Conservation (phyloP, 495 filamentous ascomycete species). For the Xylaria curta region DNA sequence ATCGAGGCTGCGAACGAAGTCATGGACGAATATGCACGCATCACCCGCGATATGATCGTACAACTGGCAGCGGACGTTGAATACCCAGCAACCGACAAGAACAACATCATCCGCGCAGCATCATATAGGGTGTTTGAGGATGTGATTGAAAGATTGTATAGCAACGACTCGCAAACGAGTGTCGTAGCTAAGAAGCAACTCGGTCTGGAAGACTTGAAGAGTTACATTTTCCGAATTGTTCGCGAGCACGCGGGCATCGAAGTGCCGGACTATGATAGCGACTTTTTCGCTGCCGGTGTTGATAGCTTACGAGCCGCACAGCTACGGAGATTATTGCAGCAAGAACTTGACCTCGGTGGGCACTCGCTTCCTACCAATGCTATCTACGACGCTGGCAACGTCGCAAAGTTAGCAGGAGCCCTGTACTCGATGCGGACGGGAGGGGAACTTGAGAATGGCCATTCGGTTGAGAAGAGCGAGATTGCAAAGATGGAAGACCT, state of each 20-base stretch:
- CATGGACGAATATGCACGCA: constrained; percentile 60
- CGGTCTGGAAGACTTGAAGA: constrained; percentile 46
- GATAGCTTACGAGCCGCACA: constrained; percentile 68
- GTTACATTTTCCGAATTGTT: constrained; percentile 51
- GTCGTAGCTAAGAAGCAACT: constrained; percentile 43
- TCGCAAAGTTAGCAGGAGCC: constrained; percentile 51
- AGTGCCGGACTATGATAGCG: constrained; percentile 46
- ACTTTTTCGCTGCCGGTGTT: constrained; percentile 64
- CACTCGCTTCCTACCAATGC: constrained; percentile 50
- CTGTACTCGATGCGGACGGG: constrained; percentile 51
- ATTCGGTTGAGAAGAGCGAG: constrained; percentile 36
- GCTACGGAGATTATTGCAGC: constrained; percentile 57
- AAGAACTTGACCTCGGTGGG: constrained; percentile 49
- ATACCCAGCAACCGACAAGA: constrained; percentile 62
- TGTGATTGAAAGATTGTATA: constrained; percentile 58
- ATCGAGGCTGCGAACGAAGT: constrained; percentile 56
- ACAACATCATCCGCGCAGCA: constrained; percentile 61
- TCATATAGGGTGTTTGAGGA: constrained; percentile 56
- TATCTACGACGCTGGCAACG: constrained; percentile 59
- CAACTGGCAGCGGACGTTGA: constrained; percentile 48
- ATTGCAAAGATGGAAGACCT: constrained; percentile 49
- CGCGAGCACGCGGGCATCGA: constrained; percentile 48
- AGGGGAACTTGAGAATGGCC: constrained; percentile 19
- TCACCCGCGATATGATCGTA: constrained; percentile 61
- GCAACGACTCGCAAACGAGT: constrained; percentile 38